phyloP scores from a whole-genome alignment of 352 stramenopile genomes.

The Phytophthora chlamydospora region DNA sequence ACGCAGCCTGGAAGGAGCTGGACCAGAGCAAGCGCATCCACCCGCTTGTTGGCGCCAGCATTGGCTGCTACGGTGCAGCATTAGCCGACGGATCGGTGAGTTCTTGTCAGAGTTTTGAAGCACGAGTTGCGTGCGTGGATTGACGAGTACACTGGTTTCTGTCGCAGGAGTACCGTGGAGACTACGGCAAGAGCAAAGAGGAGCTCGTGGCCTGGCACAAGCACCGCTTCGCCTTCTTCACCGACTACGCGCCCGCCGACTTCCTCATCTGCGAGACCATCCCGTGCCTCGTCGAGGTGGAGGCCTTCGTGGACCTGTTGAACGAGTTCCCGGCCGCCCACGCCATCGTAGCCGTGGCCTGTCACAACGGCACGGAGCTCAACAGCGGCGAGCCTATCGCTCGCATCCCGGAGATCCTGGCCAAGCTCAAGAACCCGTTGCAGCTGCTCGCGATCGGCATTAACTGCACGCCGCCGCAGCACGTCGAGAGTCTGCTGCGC shows the following conservation, averaged over 20 bases:
- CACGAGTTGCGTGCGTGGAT: background rate
- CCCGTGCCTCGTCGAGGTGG: constrained; percentile 82
- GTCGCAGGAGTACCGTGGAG: constrained; percentile 83
- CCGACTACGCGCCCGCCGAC: constrained; percentile 54
- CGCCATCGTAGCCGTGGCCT: constrained; percentile 72
- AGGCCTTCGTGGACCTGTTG: constrained; percentile 77
- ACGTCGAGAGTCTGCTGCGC: constrained; percentile 69
- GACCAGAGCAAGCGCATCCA: constrained; percentile 52
- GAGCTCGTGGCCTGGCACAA: constrained; percentile 81
- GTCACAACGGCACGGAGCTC: constrained; percentile 62
- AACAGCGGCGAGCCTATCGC: constrained; percentile 72
- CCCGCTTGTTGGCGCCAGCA: constrained; percentile 81
- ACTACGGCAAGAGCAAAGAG: constrained; percentile 73
- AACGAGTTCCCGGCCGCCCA: constrained; percentile 63
- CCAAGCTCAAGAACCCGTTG: constrained; percentile 53
- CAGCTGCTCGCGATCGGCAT: constrained; percentile 80
- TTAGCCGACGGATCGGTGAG: constrained; percentile 84
- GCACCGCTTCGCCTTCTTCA: constrained; percentile 76
- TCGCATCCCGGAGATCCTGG: constrained; percentile 47
- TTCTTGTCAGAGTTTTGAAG: constrained; percentile 13
- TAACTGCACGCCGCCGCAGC: constrained; percentile 85
- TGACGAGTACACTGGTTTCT: constrained; percentile 3
- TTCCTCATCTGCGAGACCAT: constrained; percentile 89
- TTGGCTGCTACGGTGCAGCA: constrained; percentile 86
- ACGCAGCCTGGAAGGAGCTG: constrained; percentile 55